phyloP scores from a whole-genome alignment of 148 eudicot species.

The Polygonum maritimum region DNA sequence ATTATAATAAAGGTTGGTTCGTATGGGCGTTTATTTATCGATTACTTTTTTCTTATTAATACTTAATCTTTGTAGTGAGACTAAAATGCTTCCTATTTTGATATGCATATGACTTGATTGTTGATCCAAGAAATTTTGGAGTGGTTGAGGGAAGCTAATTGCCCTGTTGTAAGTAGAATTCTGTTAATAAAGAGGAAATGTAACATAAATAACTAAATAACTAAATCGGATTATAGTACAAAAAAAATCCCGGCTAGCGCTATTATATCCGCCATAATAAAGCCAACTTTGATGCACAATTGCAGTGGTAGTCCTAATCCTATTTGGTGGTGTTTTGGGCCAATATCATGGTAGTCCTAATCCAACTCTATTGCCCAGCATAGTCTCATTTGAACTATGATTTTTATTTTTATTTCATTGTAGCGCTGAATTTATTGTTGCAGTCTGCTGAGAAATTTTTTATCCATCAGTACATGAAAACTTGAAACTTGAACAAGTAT shows the following conservation, averaged over 20 bases:
- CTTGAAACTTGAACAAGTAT: not conserved
- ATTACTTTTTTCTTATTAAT: not conserved
- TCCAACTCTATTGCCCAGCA: not conserved
- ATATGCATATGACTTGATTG: constrained; percentile 70
- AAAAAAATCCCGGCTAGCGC: not conserved
- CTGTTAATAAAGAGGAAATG: not conserved
- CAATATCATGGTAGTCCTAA: not conserved
- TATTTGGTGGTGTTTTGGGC: not conserved
- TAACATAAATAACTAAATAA: not conserved
- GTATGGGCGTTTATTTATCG: not conserved
- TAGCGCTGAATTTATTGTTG: not conserved
- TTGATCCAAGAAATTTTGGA: constrained; percentile 93
- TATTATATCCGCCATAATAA: not conserved
- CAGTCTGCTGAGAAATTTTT: not conserved
- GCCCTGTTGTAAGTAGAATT: constrained; percentile 67
- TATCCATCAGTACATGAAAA: not conserved
- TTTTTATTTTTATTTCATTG: not conserved
- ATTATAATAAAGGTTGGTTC: not conserved
- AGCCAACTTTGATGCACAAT: not conserved
- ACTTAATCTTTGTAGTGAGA: not conserved
- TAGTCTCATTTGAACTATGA: not conserved
- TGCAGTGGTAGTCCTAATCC: not conserved
- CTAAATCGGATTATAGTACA: not conserved
- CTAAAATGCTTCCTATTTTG: constrained; percentile 5
- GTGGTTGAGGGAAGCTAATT: constrained; percentile 90